Evolutionary conservation across 1,139 yeast genomes (phyloP), one percentile per base, ranked within the genome.

Genomic region (Groenewaldozyma sp.): DNA sequence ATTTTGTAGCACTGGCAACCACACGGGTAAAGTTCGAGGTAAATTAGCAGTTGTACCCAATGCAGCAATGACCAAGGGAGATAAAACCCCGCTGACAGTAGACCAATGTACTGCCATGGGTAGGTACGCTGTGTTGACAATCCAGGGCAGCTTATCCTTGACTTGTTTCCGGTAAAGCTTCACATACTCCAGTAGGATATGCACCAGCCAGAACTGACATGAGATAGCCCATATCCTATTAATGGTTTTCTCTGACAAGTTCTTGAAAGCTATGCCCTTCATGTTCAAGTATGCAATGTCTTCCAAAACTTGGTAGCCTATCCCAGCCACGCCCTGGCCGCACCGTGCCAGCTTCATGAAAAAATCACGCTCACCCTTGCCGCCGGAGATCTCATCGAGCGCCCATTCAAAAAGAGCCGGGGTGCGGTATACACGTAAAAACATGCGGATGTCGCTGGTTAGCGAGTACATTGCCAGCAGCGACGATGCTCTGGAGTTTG

Each of bases 31-130:
- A 16, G 49, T 49, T 10, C 40, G 41, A 3, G 56, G 52, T 13
- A 46, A 44, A 3, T 54, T 58, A 5, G 70, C 70, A 18, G 56
- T 40, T 2, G 67, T 52, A 4, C 71, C 71, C 31, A 66, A 46
- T 22, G 58, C 42, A 1, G 71, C 71, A 3, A 67, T 68, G 19
- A 49, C 46, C 34, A 53, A 45, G 20, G 61, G 62, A 20, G 48
- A 45, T 28, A 64, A 43, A 31, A 59, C 46, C 0, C 71, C 71
- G 3, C 41, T 44, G 40, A 56, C 58, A n/a, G 62, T 46, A 3
- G 69, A 63, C 71, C 71, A 66, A 47, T 66, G 71, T 31, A 63
- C 49, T 2, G 71, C 62, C 38, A 66, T 46, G 3, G 71, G 71
- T 29, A 63, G 52, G 56, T 66, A 66, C 13, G 65, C 62, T 24